Evolutionary conservation across 192 early-diverging fungal species (phyloP).

Genomic region (Cetraspora pellucida): DNA sequence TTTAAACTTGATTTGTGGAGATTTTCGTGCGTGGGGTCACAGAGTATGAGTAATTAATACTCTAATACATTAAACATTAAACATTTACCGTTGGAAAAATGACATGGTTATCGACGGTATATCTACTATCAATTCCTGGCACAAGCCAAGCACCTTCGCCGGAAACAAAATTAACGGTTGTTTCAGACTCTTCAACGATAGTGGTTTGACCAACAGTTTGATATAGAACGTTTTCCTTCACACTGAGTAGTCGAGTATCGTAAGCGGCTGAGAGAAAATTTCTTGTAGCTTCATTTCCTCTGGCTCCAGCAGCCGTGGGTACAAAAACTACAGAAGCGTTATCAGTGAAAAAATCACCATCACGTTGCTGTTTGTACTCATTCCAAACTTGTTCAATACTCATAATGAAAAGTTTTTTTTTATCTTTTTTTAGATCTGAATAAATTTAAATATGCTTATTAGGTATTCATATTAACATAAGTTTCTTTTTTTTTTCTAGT

Average conservation of each 20-base stretch:
- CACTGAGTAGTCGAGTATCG: constrained; percentile 21
- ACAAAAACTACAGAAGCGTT: constrained; percentile 24
- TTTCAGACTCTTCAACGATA: constrained; percentile 48
- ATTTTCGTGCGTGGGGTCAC: too few relatives aligned
- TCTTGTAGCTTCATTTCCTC: constrained; percentile 31
- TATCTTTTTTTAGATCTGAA: too few relatives aligned
- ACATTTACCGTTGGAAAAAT: constrained; percentile 44
- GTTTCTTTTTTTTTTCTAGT: too few relatives aligned
- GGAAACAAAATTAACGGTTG: constrained; percentile 47
- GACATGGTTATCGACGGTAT: constrained; percentile 41
- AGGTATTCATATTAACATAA: too few relatives aligned
- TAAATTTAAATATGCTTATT: too few relatives aligned
- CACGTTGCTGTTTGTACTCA: constrained; percentile 23
- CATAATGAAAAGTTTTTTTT: constrained; percentile 2
- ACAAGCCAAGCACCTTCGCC: constrained; percentile 45
- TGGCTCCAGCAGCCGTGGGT: constrained; percentile 28
- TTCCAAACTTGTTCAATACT: constrained; percentile 24
- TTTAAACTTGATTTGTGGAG: neutral
- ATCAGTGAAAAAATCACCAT: constrained; percentile 33
- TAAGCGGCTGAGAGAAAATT: constrained; percentile 23
- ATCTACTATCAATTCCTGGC: constrained; percentile 44
- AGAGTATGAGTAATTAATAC: too few relatives aligned
- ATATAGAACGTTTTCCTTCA: constrained; percentile 43
- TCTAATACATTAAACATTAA: too few relatives aligned
- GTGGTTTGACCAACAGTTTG: constrained; percentile 43